Conservation (phyloP, 768 basidiomycete genomes). For the Neoboletus subvelutipes region DNA sequence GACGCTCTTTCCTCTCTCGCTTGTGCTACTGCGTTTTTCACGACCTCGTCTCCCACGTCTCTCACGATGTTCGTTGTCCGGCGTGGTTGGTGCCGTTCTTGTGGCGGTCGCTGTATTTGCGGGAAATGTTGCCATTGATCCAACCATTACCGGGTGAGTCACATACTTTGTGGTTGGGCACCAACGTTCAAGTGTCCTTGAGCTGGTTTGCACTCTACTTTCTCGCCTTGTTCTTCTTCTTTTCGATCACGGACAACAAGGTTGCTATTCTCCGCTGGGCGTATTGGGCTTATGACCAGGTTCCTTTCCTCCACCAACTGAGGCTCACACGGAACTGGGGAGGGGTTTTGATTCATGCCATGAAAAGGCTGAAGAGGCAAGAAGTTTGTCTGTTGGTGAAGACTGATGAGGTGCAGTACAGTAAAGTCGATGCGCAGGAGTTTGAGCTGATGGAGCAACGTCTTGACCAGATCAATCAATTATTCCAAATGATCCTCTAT, state of each 20-base stretch:
- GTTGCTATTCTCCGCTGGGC: conserved; percentile 49
- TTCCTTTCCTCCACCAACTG: conserved; percentile 45
- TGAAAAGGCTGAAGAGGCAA: conserved; percentile 48
- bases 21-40: conserved; percentile 63
- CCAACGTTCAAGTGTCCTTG: neutral
- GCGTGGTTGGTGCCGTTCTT: conserved; percentile 42
- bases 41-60: conserved; percentile 54
- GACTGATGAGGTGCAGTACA: conserved; percentile 58
- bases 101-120: conserved; percentile 46
- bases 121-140: conserved; percentile 62
- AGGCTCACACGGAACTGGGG: conserved; percentile 43
- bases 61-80: conserved; percentile 38
- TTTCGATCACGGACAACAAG: conserved; percentile 54
- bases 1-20: conserved; percentile 59
- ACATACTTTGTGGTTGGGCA: neutral
- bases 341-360: conserved; percentile 39
- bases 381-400: conserved; percentile 62
- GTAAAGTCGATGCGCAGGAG: neutral
- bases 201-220: conserved; percentile 68
- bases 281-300: conserved; percentile 67
- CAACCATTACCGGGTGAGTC: conserved; percentile 52
- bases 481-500: conserved; percentile 67
- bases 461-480: conserved; percentile 52
- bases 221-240: conserved; percentile 45
- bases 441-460: neutral